These are phyloP conservation scores for Leccinum pachyderme DNA, from an alignment of 1,284 basidiomycete species.

Conservation along the genomic window DNA sequence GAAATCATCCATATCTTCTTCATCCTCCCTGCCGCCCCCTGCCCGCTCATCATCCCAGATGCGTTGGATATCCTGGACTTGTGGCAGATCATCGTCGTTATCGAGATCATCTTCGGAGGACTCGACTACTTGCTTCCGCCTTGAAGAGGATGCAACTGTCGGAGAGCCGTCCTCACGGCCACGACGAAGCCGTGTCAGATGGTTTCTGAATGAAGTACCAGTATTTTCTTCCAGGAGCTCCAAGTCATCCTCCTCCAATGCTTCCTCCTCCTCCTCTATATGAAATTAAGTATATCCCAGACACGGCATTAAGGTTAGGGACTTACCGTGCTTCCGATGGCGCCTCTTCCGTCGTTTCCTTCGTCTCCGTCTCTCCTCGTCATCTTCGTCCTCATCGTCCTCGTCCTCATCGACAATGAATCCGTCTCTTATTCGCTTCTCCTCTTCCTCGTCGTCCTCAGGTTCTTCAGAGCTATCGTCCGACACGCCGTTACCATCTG, in stretches of 20 bases:
- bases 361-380: slow-evolving; percentile 53
- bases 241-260: slow-evolving; percentile 94
- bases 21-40: slow-evolving; percentile 61
- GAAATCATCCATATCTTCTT: slow-evolving; percentile 84
- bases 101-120: slow-evolving; percentile 75
- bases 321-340: slow-evolving; percentile 56
- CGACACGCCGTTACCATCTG: slow-evolving; percentile 42
- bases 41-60: slow-evolving; percentile 83
- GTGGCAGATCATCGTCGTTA: slow-evolving; percentile 53
- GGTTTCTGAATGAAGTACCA: slow-evolving; percentile 67
- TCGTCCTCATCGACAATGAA: slow-evolving; percentile 89
- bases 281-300: slow-evolving; percentile 14
- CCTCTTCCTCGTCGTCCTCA: slow-evolving; percentile 83
- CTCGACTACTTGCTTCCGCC: slow-evolving; percentile 54
- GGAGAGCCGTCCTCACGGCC: slow-evolving; percentile 70
- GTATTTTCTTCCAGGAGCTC: slow-evolving; percentile 96
- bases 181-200: slow-evolving; percentile 72
- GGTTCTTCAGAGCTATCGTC: slow-evolving; percentile 86
- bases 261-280: slow-evolving; percentile 57
- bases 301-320: neutral
- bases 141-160: slow-evolving; percentile 57
- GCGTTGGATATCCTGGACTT: slow-evolving; percentile 68
- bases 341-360: slow-evolving; percentile 68
- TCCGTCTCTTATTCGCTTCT: slow-evolving; percentile 66
- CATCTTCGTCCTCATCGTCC: slow-evolving; percentile 60